phyloP scores from a whole-genome alignment of 164 flowering plant species.

The Dillenia suffruticosa region DNA sequence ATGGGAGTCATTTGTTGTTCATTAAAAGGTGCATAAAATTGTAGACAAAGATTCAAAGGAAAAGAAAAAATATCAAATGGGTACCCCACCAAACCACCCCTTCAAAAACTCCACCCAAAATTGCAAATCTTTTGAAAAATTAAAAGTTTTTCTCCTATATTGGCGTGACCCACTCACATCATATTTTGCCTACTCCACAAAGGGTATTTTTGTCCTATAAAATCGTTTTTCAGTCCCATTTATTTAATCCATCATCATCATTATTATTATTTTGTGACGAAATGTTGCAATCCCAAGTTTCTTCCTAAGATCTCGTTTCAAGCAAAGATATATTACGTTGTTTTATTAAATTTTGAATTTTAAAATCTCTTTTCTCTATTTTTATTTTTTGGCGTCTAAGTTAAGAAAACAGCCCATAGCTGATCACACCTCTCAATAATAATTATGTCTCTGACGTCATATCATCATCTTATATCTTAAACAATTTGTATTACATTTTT shows the following conservation, averaged over 20 bases:
- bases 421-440: too few species aligned
- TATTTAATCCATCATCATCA: not conserved
- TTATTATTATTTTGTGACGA: not conserved
- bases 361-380: too few species aligned
- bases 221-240: not conserved
- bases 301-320: too few species aligned
- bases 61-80: constrained; percentile 1
- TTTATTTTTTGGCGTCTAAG: too few species aligned
- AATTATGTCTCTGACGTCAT: too few species aligned
- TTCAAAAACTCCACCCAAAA: constrained; percentile 11
- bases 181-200: constrained; percentile 17
- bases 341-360: too few species aligned
- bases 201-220: constrained; percentile 19
- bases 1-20: not conserved
- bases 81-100: not conserved
- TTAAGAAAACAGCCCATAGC: too few species aligned
- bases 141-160: not conserved
- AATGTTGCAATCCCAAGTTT: not conserved
- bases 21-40: not conserved
- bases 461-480: too few species aligned
- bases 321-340: too few species aligned
- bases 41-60: not conserved
- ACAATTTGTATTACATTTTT: too few species aligned
- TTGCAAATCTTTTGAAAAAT: not conserved
- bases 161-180: constrained; percentile 8